Percentiles rank a stretch among this genome's conserved stretches.
Evolutionary conservation across 1,284 basidiomycete genomes (phyloP).

Genomic region (Sanghuangporus weigelae): DNA sequence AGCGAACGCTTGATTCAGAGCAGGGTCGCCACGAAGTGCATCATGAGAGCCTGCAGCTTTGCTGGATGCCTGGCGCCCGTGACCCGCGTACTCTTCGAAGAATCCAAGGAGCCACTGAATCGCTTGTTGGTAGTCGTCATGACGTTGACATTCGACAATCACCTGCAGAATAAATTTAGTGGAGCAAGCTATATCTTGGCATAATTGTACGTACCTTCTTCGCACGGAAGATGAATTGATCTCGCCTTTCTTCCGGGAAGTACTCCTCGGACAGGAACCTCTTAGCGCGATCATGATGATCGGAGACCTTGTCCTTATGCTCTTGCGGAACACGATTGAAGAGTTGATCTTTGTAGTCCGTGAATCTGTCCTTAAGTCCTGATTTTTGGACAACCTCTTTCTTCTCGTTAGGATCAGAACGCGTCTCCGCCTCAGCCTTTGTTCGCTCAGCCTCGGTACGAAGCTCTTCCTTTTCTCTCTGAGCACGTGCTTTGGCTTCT

Average conservation of each 20-base stretch:
- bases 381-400: slow-evolving; percentile 10
- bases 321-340: slow-evolving; percentile 34
- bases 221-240: slow-evolving; percentile 53
- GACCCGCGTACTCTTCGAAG: slow-evolving; percentile 45
- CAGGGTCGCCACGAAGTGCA: slow-evolving; percentile 27
- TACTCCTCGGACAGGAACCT: slow-evolving; percentile 49
- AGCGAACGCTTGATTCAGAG: slow-evolving; percentile 34
- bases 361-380: slow-evolving; percentile 10
- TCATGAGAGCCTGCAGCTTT: slow-evolving; percentile 11
- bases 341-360: slow-evolving; percentile 22
- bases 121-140: slow-evolving; percentile 52
- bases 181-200: background rate
- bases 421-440: slow-evolving; percentile 4
- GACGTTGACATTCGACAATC: slow-evolving; percentile 53
- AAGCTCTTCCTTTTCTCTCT: background rate
- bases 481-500: background rate
- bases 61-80: slow-evolving; percentile 35
- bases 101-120: slow-evolving; percentile 40
- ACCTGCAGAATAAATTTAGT: slow-evolving; percentile 27
- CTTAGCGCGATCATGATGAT: slow-evolving; percentile 35
- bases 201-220: slow-evolving; percentile 36
- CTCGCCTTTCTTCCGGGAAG: slow-evolving; percentile 62
- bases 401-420: slow-evolving; percentile 15
- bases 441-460: background rate
- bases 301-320: slow-evolving; percentile 34